These are phyloP conservation scores for Inonotus hispidus DNA, from an alignment of 1,284 basidiomycete genomes.

Conservation along the genomic window DNA sequence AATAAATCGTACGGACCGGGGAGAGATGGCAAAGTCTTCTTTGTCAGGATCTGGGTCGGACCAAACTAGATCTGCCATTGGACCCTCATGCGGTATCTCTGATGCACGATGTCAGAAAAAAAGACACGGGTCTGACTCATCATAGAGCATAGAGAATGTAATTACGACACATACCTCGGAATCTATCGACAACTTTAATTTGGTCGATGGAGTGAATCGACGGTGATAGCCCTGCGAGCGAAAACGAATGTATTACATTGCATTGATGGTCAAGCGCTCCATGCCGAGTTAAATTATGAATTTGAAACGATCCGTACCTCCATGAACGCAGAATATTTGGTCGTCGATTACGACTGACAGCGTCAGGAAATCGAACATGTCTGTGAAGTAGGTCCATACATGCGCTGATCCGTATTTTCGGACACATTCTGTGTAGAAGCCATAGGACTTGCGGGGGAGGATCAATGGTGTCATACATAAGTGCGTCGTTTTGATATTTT, in stretches of 20 bases:
- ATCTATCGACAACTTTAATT: conserved; percentile 98
- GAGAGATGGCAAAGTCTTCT: conserved; percentile 98
- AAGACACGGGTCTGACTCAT: conserved; percentile 18
- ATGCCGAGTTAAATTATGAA: background rate
- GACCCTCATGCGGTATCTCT: conserved; percentile 99
- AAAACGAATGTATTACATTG: background rate
- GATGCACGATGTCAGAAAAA: conserved; percentile 14
- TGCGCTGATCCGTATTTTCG: conserved; percentile 95
- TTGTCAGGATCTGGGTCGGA: conserved; percentile 99
- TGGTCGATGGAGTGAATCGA: conserved; percentile 99
- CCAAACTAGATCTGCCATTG: conserved; percentile 99
- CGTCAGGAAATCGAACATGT: conserved; percentile 99
- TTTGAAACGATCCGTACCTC: conserved; percentile 49
- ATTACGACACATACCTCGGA: conserved; percentile 62
- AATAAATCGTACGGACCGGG: conserved; percentile 56
- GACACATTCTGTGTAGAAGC: conserved; percentile 98
- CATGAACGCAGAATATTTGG: conserved; percentile 98
- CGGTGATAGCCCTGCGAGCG: conserved; percentile 78
- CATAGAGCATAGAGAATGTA: conserved; percentile 21
- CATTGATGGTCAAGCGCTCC: background rate
- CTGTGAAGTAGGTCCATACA: conserved; percentile 99
- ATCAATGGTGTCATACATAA: background rate
- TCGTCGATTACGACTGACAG: conserved; percentile 98
- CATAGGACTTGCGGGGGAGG: conserved; percentile 75
- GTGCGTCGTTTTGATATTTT: conserved; percentile 10